A percentile compares a stretch with the other conserved stretches of the same genome.
Evolutionary conservation across 2,329 filamentous ascomycete species (phyloP).

Genomic region (Pseudohalonectria lignicola): DNA sequence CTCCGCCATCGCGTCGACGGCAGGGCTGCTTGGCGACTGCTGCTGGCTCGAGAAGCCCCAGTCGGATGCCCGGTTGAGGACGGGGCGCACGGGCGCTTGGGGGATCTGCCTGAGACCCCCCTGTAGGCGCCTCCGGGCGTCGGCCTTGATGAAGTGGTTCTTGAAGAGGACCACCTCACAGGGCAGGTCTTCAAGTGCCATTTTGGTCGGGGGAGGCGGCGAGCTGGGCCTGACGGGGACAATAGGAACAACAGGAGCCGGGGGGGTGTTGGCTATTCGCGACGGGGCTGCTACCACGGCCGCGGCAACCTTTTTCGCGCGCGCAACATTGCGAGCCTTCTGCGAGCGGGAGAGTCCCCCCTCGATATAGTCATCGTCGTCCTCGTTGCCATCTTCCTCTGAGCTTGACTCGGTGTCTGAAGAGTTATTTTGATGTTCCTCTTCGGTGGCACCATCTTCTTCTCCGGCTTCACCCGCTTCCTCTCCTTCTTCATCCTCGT

Average conservation of each 20-base stretch:
- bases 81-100: not conserved
- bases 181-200: not conserved
- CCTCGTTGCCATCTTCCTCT: slow-evolving; percentile 8
- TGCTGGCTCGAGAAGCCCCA: slow-evolving; percentile 23
- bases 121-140: not conserved
- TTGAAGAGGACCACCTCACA: slow-evolving; percentile 1
- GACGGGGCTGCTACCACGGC: not conserved
- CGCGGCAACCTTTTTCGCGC: slow-evolving; percentile 3
- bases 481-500: slow-evolving; percentile 1
- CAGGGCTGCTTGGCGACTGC: slow-evolving; percentile 21
- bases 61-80: not conserved
- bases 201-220: slow-evolving; percentile 1
- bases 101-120: not conserved
- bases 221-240: not conserved
- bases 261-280: too few relatives aligned
- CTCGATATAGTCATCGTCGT: slow-evolving; percentile 5
- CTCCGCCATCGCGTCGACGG: slow-evolving; percentile 34
- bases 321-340: slow-evolving; percentile 1
- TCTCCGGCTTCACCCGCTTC: not conserved
- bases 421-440: too few relatives aligned
- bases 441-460: too few relatives aligned
- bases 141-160: slow-evolving; percentile 1
- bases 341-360: slow-evolving; percentile 3
- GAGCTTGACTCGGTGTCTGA: not conserved
- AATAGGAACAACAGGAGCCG: too few relatives aligned